Percentiles rank a stretch among this genome's conserved stretches.
These are phyloP conservation scores for Hyaloscypha variabilis DNA, from an alignment of 495 filamentous ascomycete genomes.

Conservation along the genomic window DNA sequence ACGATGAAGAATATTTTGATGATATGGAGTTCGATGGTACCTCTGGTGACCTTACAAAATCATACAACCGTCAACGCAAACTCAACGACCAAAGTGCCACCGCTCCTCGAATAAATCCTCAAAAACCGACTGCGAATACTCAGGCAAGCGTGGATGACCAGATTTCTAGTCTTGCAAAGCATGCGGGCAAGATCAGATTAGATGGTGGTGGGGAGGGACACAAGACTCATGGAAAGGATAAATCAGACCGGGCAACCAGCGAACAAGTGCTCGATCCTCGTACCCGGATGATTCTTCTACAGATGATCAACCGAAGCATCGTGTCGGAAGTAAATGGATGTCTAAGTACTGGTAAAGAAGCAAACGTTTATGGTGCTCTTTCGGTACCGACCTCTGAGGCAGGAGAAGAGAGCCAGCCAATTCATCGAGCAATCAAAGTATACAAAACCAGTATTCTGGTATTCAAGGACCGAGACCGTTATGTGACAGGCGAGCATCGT, in stretches of 20 bases:
- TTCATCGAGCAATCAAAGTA: constrained; percentile 88
- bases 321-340: constrained; percentile 88
- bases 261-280: constrained; percentile 93
- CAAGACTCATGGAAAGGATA: constrained; percentile 66
- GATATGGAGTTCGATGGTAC: constrained; percentile 60
- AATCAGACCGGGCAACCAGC: constrained; percentile 87
- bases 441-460: constrained; percentile 97
- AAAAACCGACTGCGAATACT: constrained; percentile 83
- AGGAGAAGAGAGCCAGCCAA: constrained; percentile 41
- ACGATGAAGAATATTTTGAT: constrained; percentile 57
- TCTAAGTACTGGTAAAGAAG: constrained; percentile 94
- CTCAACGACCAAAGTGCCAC: constrained; percentile 57
- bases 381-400: constrained; percentile 43
- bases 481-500: constrained; percentile 89
- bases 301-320: constrained; percentile 87
- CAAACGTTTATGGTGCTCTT: constrained; percentile 90
- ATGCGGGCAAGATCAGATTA: constrained; percentile 87
- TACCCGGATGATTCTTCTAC: constrained; percentile 91
- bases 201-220: constrained; percentile 63
- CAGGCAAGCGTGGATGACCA: constrained; percentile 82
- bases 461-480: constrained; percentile 96
- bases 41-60: constrained; percentile 78
- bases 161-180: constrained; percentile 76
- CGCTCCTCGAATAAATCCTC: constrained; percentile 75
- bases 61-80: constrained; percentile 84